phyloP scores from a whole-genome alignment of 345 rosid genomes.

The Populus deltoides region DNA sequence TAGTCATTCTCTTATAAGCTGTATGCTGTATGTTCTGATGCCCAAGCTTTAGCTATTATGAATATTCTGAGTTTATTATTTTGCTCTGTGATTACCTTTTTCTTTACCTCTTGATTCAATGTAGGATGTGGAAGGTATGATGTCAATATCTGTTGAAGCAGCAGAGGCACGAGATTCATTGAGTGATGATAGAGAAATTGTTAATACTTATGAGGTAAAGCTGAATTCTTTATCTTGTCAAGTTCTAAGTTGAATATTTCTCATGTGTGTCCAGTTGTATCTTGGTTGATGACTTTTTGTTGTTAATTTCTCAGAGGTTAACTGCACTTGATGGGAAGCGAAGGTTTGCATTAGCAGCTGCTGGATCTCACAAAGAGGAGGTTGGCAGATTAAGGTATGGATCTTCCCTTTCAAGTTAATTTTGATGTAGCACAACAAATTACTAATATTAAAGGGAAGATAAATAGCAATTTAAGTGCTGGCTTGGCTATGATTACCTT shows the following conservation, averaged over 20 bases:
- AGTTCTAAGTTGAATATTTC: background rate
- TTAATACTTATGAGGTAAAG: constrained; percentile 88
- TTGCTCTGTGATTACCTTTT: background rate
- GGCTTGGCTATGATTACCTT: background rate
- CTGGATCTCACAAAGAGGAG: constrained; percentile 82
- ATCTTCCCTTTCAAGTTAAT: background rate
- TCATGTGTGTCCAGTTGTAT: background rate
- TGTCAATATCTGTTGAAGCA: constrained; percentile 99
- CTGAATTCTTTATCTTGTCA: background rate
- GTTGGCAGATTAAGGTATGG: constrained; percentile 86
- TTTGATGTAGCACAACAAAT: background rate
- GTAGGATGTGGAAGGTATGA: constrained; percentile 99
- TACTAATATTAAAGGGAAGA: background rate
- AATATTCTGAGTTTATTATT: constrained; percentile 4
- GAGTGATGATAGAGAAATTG: constrained; percentile 92
- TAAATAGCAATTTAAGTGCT: background rate
- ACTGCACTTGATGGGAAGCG: constrained; percentile 98
- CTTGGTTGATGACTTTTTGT: background rate
- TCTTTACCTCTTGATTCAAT: constrained; percentile 16
- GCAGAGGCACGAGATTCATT: constrained; percentile 86
- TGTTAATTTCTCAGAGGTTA: constrained; percentile 58
- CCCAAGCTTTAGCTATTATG: constrained; percentile 15
- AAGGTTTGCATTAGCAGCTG: constrained; percentile 96
- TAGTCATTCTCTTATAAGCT: background rate
- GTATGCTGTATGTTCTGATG: background rate